Conservation (phyloP, 345 rosid species). For the Toxicodendron radicans region DNA sequence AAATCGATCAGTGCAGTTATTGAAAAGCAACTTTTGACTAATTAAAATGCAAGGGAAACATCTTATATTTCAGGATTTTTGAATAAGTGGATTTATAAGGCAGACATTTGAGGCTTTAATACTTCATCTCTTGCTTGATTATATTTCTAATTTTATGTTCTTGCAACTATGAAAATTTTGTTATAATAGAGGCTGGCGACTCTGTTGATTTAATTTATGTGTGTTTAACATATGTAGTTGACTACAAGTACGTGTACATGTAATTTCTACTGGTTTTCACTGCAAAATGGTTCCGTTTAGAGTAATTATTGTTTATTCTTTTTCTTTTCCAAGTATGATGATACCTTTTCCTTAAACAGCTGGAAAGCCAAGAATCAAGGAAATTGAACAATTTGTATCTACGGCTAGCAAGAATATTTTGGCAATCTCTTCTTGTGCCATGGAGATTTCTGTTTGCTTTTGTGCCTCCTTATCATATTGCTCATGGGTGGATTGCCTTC, state of each 20-base stretch:
- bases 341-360: constrained; percentile 43
- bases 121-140: background rate
- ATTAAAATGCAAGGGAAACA: background rate
- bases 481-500: constrained; percentile 93
- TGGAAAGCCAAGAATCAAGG: constrained; percentile 59
- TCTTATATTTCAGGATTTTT: background rate
- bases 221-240: background rate
- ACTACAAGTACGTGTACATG: background rate
- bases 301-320: background rate
- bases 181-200: background rate
- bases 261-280: background rate
- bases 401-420: constrained; percentile 43
- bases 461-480: constrained; percentile 85
- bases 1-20: background rate
- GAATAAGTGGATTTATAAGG: background rate
- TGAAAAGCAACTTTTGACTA: background rate
- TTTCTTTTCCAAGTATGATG: background rate
- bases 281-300: background rate
- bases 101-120: background rate
- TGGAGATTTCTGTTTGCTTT: constrained; percentile 86
- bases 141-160: background rate
- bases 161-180: background rate
- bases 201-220: background rate
- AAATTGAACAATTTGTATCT: constrained; percentile 45
- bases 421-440: constrained; percentile 69